Percentiles rank a stretch among this genome's conserved stretches.
Conservation (phyloP, 179 eudicot species). For the Vitellaria paradoxa region DNA sequence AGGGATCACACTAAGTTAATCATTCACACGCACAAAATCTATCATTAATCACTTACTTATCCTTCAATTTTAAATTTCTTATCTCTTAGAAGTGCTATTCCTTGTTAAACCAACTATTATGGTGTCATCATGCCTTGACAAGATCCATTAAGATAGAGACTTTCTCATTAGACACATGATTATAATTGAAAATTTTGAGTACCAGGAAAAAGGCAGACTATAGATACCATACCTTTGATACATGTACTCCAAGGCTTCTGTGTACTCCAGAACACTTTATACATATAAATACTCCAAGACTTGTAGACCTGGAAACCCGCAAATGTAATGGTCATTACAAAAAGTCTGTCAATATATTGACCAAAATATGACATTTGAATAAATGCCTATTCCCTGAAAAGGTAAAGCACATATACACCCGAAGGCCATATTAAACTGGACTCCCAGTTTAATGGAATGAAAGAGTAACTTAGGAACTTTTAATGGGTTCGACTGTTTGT, state of each 20-base stretch:
- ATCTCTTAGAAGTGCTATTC: background rate
- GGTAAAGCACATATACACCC: too few relatives aligned
- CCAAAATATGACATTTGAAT: background rate
- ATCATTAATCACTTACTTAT: too few relatives aligned
- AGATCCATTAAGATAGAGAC: background rate
- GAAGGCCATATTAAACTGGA: too few relatives aligned
- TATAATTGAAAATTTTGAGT: too few relatives aligned
- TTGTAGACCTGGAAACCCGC: slow-evolving; percentile 55
- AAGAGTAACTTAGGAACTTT: too few relatives aligned
- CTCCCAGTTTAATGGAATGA: too few relatives aligned
- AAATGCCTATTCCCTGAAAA: background rate
- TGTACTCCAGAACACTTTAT: slow-evolving; percentile 97
- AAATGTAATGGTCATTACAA: slow-evolving; percentile 6
- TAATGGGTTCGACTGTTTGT: too few relatives aligned
- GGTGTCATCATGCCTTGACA: too few relatives aligned
- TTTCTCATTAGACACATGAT: background rate
- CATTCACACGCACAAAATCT: too few relatives aligned
- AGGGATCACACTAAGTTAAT: too few relatives aligned
- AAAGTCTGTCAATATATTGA: background rate
- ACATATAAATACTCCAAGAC: slow-evolving; percentile 84
- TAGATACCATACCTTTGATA: slow-evolving; percentile 63
- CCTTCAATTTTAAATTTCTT: background rate
- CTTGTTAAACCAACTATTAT: background rate
- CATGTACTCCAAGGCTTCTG: slow-evolving; percentile 97
- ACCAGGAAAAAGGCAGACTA: background rate